These are phyloP conservation scores for Colletotrichum liaoningense DNA, from an alignment of 2,329 filamentous ascomycete species.

Conservation along the genomic window DNA sequence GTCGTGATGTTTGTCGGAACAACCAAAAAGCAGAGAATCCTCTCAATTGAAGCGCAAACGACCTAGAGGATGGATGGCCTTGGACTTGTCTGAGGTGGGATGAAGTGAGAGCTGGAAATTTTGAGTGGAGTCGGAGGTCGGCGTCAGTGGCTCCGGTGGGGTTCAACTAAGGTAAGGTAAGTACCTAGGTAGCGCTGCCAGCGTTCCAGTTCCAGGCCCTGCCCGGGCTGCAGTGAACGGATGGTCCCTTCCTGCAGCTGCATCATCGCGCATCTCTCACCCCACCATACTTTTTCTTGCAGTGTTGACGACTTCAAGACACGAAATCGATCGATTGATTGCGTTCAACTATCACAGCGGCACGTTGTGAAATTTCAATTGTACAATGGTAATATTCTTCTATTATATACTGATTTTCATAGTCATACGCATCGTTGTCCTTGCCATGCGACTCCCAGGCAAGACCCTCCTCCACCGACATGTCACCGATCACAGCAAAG, in stretches of 20 bases:
- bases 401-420: neutral
- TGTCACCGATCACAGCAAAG: neutral
- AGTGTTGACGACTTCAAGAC: neutral
- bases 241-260: too few species aligned
- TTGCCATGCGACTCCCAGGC: neutral
- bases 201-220: too few species aligned
- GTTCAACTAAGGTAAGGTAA: neutral
- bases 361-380: neutral
- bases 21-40: rapidly evolving
- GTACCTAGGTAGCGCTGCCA: too few species aligned
- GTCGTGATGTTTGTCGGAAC: neutral
- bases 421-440: neutral
- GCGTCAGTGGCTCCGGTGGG: constrained; percentile 28
- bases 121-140: constrained; percentile 31
- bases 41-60: neutral
- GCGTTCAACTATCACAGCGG: neutral
- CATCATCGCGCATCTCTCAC: neutral
- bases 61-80: neutral
- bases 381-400: neutral
- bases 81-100: constrained; percentile 5
- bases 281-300: neutral
- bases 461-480: neutral
- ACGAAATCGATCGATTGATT: neutral
- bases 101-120: constrained; percentile 29
- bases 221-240: too few species aligned